These are phyloP conservation scores for Xenosphaeropsis pyriputrescens DNA, from an alignment of 2,329 filamentous ascomycete genomes.

Conservation along the genomic window DNA sequence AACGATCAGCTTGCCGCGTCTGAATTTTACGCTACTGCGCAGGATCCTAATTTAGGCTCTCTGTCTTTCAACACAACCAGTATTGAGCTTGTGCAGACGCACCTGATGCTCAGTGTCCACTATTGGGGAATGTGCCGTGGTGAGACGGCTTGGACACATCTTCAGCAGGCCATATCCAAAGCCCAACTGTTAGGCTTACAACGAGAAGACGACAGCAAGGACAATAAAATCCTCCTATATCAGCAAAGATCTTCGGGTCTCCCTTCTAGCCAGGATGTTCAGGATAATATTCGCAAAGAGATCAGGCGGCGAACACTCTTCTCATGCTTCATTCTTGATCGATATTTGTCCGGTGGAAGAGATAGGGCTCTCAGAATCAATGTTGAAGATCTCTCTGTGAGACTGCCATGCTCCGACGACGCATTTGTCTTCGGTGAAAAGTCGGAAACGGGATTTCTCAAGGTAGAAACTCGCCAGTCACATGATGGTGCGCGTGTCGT, in stretches of 20 bases:
- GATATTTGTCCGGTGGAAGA: slow-evolving; percentile 50
- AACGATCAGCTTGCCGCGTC: slow-evolving; percentile 39
- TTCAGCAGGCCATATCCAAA: slow-evolving; percentile 45
- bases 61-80: slow-evolving; percentile 34
- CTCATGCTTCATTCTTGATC: slow-evolving; percentile 60
- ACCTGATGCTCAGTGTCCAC: slow-evolving; percentile 57
- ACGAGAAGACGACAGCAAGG: slow-evolving; percentile 31
- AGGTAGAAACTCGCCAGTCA: slow-evolving; percentile 19
- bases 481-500: slow-evolving; percentile 26
- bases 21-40: slow-evolving; percentile 47
- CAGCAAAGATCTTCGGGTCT: not conserved
- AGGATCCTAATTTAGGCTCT: slow-evolving; percentile 34
- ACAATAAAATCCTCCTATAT: slow-evolving; percentile 1
- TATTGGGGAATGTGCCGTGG: slow-evolving; percentile 55
- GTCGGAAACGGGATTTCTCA: slow-evolving; percentile 35
- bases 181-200: slow-evolving; percentile 46
- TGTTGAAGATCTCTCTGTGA: slow-evolving; percentile 43
- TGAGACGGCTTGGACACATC: slow-evolving; percentile 47
- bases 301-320: slow-evolving; percentile 57
- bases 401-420: slow-evolving; percentile 52
- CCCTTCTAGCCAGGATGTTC: slow-evolving; percentile 11
- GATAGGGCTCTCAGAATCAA: slow-evolving; percentile 44
- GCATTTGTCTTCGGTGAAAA: slow-evolving; percentile 48
- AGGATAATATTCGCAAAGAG: slow-evolving; percentile 42
- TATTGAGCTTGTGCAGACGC: slow-evolving; percentile 49